These are phyloP conservation scores for Selaginella moellendorffii DNA, from an alignment of 75 land plant species.

Conservation along the genomic window DNA sequence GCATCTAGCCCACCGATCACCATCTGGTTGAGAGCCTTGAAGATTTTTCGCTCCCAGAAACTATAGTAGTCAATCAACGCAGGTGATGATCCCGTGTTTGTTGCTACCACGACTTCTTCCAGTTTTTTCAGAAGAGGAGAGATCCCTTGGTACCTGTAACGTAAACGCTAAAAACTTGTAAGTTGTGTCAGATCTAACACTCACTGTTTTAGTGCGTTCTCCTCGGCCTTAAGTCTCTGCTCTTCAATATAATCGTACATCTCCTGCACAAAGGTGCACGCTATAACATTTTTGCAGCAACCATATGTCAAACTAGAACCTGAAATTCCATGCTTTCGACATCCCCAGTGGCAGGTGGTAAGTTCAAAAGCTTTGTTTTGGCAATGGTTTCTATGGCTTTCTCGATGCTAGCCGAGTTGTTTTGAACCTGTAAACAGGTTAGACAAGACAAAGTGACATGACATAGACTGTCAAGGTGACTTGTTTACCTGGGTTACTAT, in stretches of 20 bases:
- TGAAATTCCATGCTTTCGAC: slow-evolving; percentile 19
- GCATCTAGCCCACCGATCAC: slow-evolving; percentile 15
- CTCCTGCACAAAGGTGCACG: too few species aligned
- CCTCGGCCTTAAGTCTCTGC: neutral
- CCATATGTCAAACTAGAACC: too few species aligned
- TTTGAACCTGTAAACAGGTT: slow-evolving; percentile 20
- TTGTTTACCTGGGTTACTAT: slow-evolving; percentile 19
- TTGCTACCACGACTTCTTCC: slow-evolving; percentile 23
- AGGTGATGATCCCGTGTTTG: slow-evolving; percentile 19
- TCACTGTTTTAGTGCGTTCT: neutral
- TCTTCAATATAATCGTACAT: neutral
- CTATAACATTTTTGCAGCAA: too few species aligned
- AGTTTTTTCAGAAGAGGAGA: slow-evolving; percentile 24
- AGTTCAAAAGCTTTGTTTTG: slow-evolving; percentile 14
- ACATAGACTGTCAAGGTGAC: too few species aligned
- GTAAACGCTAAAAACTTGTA: neutral
- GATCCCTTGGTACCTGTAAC: slow-evolving; percentile 23
- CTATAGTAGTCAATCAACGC: slow-evolving; percentile 16
- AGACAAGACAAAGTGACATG: too few species aligned
- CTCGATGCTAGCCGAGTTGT: slow-evolving; percentile 21
- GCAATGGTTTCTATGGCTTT: slow-evolving; percentile 20
- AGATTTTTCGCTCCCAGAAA: slow-evolving; percentile 24
- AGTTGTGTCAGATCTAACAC: neutral
- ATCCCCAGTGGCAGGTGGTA: slow-evolving; percentile 6
- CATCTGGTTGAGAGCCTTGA: slow-evolving; percentile 19